Conservation (phyloP, 805 yeast genomes). For the Sugiyamaella marilandica region DNA sequence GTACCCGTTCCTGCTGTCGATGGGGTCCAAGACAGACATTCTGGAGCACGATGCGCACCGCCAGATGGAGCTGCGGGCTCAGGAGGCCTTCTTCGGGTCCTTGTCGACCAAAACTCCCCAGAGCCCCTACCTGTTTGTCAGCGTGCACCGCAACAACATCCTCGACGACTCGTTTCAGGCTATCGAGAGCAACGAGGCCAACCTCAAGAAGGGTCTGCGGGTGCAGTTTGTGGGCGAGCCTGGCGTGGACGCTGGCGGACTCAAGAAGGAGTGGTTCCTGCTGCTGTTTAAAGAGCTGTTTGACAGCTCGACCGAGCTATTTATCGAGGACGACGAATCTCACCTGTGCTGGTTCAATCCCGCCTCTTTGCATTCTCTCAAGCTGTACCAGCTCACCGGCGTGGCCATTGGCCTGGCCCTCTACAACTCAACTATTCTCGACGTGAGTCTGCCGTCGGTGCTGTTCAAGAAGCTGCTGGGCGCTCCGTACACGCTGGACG, state of each 20-base stretch:
- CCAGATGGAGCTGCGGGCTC: conserved; percentile 82
- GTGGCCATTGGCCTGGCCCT: conserved; percentile 85
- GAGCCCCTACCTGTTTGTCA: conserved; percentile 64
- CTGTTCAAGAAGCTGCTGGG: conserved; percentile 69
- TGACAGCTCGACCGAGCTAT: conserved; percentile 62
- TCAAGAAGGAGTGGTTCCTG: conserved; percentile 90
- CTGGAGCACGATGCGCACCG: conserved; percentile 76
- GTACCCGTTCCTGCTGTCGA: conserved; percentile 73
- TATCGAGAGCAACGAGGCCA: conserved; percentile 49
- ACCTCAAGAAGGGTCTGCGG: conserved; percentile 66
- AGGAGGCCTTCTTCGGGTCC: conserved; percentile 79
- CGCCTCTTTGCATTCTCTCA: conserved; percentile 19
- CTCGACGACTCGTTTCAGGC: conserved; percentile 65
- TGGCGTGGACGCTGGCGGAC: conserved; percentile 94
- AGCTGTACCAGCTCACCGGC: conserved; percentile 66
- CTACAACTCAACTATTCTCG: conserved; percentile 82
- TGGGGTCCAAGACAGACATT: conserved; percentile 77
- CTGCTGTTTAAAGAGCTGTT: conserved; percentile 67
- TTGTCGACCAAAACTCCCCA: conserved; percentile 55
- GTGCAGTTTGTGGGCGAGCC: conserved; percentile 84
- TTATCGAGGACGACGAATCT: conserved; percentile 63
- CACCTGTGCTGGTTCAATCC: conserved; percentile 66
- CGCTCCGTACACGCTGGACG: conserved; percentile 52
- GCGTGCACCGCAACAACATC: conserved; percentile 61
- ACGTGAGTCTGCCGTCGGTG: conserved; percentile 69